Evolutionary conservation across 768 basidiomycete species (phyloP).

Genomic region (Calvatia gigantea): DNA sequence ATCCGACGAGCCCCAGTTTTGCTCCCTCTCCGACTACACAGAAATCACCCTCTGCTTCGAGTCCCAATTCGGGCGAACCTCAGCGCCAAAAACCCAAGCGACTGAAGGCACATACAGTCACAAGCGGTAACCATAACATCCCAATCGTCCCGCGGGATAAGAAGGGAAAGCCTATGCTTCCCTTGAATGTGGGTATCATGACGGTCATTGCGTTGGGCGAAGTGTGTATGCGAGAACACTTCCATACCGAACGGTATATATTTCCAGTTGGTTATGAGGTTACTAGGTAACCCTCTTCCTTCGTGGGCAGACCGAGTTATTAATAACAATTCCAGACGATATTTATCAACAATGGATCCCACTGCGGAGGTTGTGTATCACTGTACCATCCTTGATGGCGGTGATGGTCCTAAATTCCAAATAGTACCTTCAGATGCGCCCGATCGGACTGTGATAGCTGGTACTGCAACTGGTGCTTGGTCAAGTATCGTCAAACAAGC

Average conservation of each 20-base stretch:
- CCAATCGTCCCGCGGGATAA: slow-evolving; percentile 78
- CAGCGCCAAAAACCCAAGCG: slow-evolving; percentile 69
- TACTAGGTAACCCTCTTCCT: slow-evolving; percentile 48
- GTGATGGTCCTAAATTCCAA: slow-evolving; percentile 83
- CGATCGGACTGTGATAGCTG: slow-evolving; percentile 71
- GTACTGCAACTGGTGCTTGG: slow-evolving; percentile 90
- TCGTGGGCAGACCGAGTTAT: slow-evolving; percentile 4
- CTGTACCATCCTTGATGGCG: slow-evolving; percentile 82
- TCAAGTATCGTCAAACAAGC: slow-evolving; percentile 79
- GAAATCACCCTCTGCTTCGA: slow-evolving; percentile 17
- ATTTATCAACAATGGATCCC: slow-evolving; percentile 72
- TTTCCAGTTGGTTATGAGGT: slow-evolving; percentile 88
- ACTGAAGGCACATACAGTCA: slow-evolving; percentile 77
- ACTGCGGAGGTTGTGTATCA: slow-evolving; percentile 67
- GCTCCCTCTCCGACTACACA: slow-evolving; percentile 19
- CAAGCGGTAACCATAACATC: slow-evolving; percentile 72
- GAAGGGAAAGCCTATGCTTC: slow-evolving; percentile 65
- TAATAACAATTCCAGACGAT: slow-evolving; percentile 47
- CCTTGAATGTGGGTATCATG: slow-evolving; percentile 85
- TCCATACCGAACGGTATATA: slow-evolving; percentile 85
- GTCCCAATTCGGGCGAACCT: slow-evolving; percentile 20
- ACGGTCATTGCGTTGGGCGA: slow-evolving; percentile 72
- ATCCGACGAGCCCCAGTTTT: slow-evolving; percentile 28
- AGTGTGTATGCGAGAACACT: slow-evolving; percentile 80
- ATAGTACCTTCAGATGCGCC: slow-evolving; percentile 72